Base-by-base conservation (phyloP, 1,284 basidiomycete genomes). In the Puccinia horiana region DNA sequence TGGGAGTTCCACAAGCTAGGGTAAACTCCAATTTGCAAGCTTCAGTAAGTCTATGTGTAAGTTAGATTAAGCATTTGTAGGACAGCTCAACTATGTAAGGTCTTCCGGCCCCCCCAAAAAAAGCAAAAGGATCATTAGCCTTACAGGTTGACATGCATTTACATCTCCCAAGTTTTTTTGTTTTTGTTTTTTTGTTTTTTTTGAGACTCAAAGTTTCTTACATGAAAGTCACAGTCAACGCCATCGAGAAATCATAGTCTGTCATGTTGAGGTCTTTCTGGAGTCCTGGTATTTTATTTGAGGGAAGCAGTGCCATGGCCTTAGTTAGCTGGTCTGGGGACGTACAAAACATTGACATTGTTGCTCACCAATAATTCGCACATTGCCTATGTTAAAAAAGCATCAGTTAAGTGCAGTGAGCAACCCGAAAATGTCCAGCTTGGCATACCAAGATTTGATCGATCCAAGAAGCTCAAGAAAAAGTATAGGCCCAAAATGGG, bases 401-500 rank as follows among this genome's bases (percentile, higher is more conserved):
- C 11, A 69, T 47, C 40, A 47, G 12, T 26, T 42, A 12, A 44
- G n/a, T n/a, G 8, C 65, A 44, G 37, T 69, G 18, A 44, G 23
- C 11, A 69, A n/a, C 9, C 37, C 12, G 42, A 23, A 47, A 40
- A 69, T 40, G 40, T 44, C 23, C 4, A 47, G 20, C n/a, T 14
- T 37, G 61, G n/a, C 65, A 69, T 74, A 74, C 72, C 72, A 35
- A 74, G 49, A 49, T 74, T 74, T 32, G 72, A 29, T 54, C 72
- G 29, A 44, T 74, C 72, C 54, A 74, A 54, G 42, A 73, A 81
- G 42, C 78, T 81, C 49, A 81, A 47, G 56, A 81, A 73, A 37
- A 70, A 81, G 44, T 70, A 81, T 12, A 72, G 23, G 16, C 67
- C 40, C 47, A 81, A 20, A 23, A 81, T 44, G 32, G 78, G 78